Evolutionary conservation across 768 basidiomycete species (phyloP), one percentile per base, ranked within the genome.

Genomic region (Auricularia sp.): DNA sequence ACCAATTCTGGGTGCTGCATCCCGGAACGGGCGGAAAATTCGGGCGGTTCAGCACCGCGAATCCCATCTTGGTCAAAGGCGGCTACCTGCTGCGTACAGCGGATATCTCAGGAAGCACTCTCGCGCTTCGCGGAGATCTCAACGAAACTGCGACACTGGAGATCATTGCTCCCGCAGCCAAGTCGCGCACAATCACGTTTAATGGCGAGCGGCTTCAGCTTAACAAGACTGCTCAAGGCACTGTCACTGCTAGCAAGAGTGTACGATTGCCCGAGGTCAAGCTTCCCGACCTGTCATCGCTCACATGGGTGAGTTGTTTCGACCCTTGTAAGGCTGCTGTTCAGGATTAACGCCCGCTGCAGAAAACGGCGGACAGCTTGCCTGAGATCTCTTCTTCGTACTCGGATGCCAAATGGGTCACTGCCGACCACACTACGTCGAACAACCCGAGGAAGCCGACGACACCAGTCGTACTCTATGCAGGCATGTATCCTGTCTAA

Each of bases 391-490:
- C 74, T 51, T 62, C 68, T 0, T 72, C 66, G 14, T 94, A 86
- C 70, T 82, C 84, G 67, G 92, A 94, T 73, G 73, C 76, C 1
- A 65, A 69, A 3, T 94, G 90, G 91, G 79, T 78, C 10, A 69
- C 79, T 63, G 91, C 89, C n/a, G 80, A 90, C 69, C 85, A 85
- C 66, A 89, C 81, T n/a, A 80, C 79, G 29, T 91, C 92, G 34
- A 90, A 88, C 68, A 85, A 87, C 65, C 87, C 88, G 3, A 77
- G 78, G 61, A 84, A 85, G 69, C 87, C 88, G 2, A 89, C 1
- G 87, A 91, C 67, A 89, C 88, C 1, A 78, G 88, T 68, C 45
- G 77, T 92, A 16, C 75, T 94, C 35, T 92, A 90, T 73, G 90
- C 89, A 5, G 68, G 69, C 39, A 42, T 7, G 39, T 42, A 8